Conservation (phyloP, 2,329 filamentous ascomycete species). For the Aspergillus niger region DNA sequence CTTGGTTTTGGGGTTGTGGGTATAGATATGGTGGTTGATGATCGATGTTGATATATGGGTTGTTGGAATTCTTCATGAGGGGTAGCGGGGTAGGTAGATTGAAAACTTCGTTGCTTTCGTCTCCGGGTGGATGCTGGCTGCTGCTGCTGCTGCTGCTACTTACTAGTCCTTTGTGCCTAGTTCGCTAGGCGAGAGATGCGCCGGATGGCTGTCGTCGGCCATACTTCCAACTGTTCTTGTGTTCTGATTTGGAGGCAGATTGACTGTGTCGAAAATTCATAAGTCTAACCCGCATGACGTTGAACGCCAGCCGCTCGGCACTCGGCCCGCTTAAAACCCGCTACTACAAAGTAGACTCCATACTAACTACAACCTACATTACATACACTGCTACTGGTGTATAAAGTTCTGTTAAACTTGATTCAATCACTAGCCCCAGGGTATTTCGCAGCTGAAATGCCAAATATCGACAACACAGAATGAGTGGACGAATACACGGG, state of each 20-base stretch:
- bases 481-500: constrained; percentile 18
- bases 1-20: background rate
- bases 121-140: background rate
- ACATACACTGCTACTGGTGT: too few species aligned
- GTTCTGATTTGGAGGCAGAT: background rate
- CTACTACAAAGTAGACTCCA: background rate
- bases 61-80: background rate
- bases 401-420: background rate
- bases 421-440: constrained; percentile 18
- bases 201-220: constrained; percentile 49
- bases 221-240: constrained; percentile 16
- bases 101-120: background rate
- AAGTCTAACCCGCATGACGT: background rate
- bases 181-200: constrained; percentile 72
- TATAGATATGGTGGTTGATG: background rate
- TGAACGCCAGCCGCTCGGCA: background rate
- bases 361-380: background rate
- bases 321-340: background rate
- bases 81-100: constrained; percentile 17
- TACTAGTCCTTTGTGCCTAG: constrained; percentile 93
- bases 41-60: background rate
- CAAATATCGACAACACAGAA: constrained; percentile 15
- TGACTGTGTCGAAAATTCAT: background rate
- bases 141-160: constrained; percentile 33
- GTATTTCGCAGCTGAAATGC: constrained; percentile 22